These are phyloP conservation scores for Malassezia globosa DNA, from an alignment of 1,284 basidiomycete genomes.

Conservation along the genomic window DNA sequence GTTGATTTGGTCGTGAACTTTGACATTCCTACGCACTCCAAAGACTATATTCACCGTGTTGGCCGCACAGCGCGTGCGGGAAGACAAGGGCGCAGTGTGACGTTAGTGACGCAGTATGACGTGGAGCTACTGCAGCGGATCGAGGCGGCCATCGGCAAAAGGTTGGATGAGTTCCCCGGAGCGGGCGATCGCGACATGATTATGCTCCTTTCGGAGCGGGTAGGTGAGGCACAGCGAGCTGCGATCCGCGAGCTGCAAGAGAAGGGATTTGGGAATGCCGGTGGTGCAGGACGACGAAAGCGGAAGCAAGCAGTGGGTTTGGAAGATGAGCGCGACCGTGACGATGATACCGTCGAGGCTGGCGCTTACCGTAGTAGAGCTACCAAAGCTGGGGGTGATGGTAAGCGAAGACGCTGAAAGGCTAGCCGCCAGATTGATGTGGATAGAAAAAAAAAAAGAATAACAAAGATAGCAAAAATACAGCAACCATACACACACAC, in stretches of 20 bases:
- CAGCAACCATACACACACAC: too few species aligned
- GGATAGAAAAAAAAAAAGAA: too few species aligned
- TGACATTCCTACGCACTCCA: constrained; percentile 93
- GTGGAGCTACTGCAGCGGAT: constrained; percentile 92
- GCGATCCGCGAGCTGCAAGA: constrained; percentile 60
- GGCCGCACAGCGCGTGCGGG: constrained; percentile 95
- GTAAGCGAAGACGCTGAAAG: too few species aligned
- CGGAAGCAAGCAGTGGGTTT: constrained; percentile 20
- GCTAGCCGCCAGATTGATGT: too few species aligned
- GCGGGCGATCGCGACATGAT: constrained; percentile 76
- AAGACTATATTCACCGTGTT: constrained; percentile 98
- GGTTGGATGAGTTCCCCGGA: constrained; percentile 74
- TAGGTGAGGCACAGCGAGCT: constrained; percentile 73
- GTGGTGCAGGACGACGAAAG: constrained; percentile 36
- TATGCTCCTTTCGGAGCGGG: constrained; percentile 73
- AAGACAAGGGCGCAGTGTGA: constrained; percentile 85
- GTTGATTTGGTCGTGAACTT: constrained; percentile 98
- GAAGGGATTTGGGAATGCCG: constrained; percentile 31
- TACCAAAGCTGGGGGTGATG: constrained; percentile 5
- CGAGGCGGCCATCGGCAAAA: constrained; percentile 67
- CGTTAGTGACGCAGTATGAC: constrained; percentile 95
- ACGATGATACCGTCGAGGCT: constrained; percentile 38
- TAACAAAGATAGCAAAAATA: too few species aligned
- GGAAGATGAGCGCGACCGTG: constrained; percentile 42
- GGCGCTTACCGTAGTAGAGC: constrained; percentile 18